These are phyloP conservation scores for Torrubiellomyces zombiae DNA, from an alignment of 2,329 filamentous ascomycete species.

Conservation along the genomic window DNA sequence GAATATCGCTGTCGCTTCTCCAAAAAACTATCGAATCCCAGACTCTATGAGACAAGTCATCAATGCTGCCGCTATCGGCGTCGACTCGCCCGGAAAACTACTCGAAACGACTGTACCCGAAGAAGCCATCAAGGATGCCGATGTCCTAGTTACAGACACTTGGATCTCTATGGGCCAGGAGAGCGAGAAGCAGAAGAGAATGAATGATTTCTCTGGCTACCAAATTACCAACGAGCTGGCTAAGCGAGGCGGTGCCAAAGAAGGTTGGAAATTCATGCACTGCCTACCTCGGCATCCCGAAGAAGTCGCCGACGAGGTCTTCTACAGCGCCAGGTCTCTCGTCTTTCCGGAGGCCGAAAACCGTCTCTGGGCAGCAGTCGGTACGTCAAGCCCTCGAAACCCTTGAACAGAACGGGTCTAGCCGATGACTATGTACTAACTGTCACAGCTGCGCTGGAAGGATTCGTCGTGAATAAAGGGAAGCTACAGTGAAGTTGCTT, in stretches of 20 bases:
- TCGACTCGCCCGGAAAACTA: conserved; percentile 46
- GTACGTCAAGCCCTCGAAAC: conserved; percentile 25
- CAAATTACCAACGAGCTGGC: conserved; percentile 83
- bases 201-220: conserved; percentile 73
- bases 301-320: conserved; percentile 88
- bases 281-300: conserved; percentile 83
- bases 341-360: conserved; percentile 95
- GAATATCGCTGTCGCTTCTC: conserved; percentile 74
- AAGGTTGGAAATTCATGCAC: conserved; percentile 96
- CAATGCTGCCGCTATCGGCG: conserved; percentile 37
- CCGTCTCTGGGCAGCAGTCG: conserved; percentile 74
- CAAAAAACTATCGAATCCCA: conserved; percentile 70
- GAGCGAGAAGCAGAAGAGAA: conserved; percentile 56
- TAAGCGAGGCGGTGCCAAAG: conserved; percentile 67
- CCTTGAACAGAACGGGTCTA: neutral
- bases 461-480: conserved; percentile 88
- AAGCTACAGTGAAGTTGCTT: conserved; percentile 42
- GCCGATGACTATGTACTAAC: conserved; percentile 1
- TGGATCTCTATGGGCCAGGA: conserved; percentile 99
- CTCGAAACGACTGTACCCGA: conserved; percentile 65
- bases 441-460: conserved; percentile 62
- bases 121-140: conserved; percentile 69
- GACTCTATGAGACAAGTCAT: conserved; percentile 59
- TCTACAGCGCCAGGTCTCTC: conserved; percentile 70
- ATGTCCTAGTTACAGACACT: conserved; percentile 89